Evolutionary conservation across 169 alveolate species (phyloP).

Genomic region (Eimeria acervulina): DNA sequence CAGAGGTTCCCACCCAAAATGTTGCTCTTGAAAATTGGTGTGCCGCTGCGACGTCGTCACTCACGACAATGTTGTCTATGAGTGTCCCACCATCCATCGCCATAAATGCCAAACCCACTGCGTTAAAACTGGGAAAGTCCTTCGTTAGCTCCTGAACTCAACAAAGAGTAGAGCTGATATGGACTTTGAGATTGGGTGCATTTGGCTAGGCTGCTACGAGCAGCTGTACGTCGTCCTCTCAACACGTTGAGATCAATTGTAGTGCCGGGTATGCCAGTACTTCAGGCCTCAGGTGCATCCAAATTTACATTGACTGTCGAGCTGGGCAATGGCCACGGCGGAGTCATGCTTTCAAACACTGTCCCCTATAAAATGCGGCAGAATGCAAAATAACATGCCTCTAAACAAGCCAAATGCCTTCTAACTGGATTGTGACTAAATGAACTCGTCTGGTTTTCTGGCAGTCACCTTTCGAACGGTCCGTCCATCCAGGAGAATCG

Average conservation of each 20-base stretch:
- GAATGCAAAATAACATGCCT: background rate
- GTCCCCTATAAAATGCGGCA: constrained; percentile 36
- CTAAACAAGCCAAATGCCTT: background rate
- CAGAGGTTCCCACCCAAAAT: constrained; percentile 22
- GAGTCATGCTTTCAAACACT: constrained; percentile 14
- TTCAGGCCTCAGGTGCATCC: background rate
- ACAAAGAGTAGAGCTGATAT: background rate
- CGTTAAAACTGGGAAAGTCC: constrained; percentile 36
- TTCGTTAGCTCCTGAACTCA: constrained; percentile 8
- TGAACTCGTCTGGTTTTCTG: background rate
- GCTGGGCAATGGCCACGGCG: constrained; percentile 51
- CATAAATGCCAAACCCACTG: constrained; percentile 56
- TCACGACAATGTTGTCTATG: constrained; percentile 37
- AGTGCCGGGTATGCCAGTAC: background rate
- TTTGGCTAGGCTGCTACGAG: background rate
- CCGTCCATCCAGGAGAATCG: constrained; percentile 41
- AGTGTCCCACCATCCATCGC: constrained; percentile 58
- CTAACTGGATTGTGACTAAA: background rate
- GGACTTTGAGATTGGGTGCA: background rate
- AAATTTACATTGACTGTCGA: background rate
- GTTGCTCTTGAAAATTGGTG: constrained; percentile 35
- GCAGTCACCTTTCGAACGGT: constrained; percentile 36
- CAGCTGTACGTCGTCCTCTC: background rate
- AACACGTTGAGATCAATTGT: background rate
- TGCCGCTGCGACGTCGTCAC: constrained; percentile 12